Base-by-base conservation (phyloP, 805 yeast genomes). In the Blastobotrys americana region DNA sequence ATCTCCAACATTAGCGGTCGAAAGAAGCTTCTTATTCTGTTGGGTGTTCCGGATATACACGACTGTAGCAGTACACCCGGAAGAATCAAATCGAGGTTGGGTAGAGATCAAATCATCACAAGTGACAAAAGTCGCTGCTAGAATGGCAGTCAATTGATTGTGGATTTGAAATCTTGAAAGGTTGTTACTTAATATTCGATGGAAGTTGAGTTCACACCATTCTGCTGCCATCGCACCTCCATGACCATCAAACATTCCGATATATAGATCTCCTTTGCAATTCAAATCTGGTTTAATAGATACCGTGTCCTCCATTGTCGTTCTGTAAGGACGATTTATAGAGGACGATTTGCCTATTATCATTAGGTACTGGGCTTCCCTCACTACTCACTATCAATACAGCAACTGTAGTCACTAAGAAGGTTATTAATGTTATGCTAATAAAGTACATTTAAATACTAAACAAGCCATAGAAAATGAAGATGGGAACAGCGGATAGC, bases 201-300 rank as follows among this genome's bases (percentile, higher is more conserved):
- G 97, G 44, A 93, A 64, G 56, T 83, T 78, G 49, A 85, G 78
- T 0, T 96, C 95, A 67, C 96, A 87, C 95, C 95, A 89, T 57
- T 89, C 76, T 2, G 97, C 95, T 5, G 94, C 82, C 54, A 78
- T 84, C 43, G 78, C 78, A 15, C 98, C 98, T 1, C 97, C 97
- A 66, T 93, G 98, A 6, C 98, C 98, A 64, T 93, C 98, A 65
- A 89, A 93, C 1, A 93, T 76, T n/a, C 93, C 97, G 72, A 90
- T 86, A 60, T 84, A 90, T 2, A 95, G 96, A 83, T 95, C 85
- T 60, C 85, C 96, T 3, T 49, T 50, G 52, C 84, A 93, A n/a
- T 88, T 88, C 68, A 84, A 88, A 66, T 88, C 86, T 50, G 89
- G 87, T 33, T 85, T 85, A 55, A 83, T 84, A 0, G 93, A 82